Percentiles rank a stretch among this genome's conserved stretches.
These are phyloP conservation scores for Syzygium syzygioides DNA, from an alignment of 441 rosid species.

Conservation along the genomic window DNA sequence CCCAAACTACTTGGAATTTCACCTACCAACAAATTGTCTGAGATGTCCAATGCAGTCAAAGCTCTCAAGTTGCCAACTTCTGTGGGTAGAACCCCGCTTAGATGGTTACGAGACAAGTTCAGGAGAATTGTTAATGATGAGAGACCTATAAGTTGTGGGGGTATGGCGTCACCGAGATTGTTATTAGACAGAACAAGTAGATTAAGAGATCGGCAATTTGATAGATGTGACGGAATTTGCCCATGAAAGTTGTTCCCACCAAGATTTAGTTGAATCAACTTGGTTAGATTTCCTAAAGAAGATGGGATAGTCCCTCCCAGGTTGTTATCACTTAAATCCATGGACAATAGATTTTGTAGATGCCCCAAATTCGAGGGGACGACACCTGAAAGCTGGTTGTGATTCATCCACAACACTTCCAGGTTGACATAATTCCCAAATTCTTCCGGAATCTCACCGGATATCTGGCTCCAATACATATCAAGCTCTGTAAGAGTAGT, in stretches of 20 bases:
- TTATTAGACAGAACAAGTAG: not conserved
- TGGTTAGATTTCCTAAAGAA: not conserved
- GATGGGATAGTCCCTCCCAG: not conserved
- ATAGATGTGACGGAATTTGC: not conserved
- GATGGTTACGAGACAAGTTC: not conserved
- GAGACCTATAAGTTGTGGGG: not conserved
- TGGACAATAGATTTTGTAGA: not conserved
- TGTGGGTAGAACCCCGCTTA: not conserved
- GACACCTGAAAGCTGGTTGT: not conserved
- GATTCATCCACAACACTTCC: not conserved
- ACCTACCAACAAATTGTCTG: not conserved
- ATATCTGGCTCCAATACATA: fast-evolving
- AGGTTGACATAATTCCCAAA: not conserved
- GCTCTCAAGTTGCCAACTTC: not conserved
- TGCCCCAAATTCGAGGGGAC: not conserved
- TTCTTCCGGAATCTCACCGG: not conserved
- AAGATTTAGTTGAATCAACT: not conserved
- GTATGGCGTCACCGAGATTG: not conserved
- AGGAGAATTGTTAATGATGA: not conserved
- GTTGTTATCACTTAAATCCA: not conserved
- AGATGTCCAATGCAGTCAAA: not conserved
- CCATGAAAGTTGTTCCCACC: not conserved
- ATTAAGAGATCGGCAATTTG: not conserved
- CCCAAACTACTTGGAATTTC: not conserved
- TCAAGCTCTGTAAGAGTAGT: fast-evolving